Evolutionary conservation across 176 grass and related monocot species (phyloP).

Genomic region (Echinochloa phyllopogon): DNA sequence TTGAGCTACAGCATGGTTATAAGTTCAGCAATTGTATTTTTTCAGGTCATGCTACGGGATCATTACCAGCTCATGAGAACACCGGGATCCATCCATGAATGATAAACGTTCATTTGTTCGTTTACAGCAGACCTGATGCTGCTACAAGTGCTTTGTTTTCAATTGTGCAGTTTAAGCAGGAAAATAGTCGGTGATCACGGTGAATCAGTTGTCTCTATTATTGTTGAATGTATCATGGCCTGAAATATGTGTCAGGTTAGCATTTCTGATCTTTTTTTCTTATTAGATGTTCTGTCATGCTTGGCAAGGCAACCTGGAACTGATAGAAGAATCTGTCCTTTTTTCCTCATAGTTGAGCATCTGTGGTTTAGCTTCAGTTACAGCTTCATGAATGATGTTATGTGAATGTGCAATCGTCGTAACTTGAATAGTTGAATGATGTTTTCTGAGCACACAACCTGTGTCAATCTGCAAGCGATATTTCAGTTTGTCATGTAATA

Average conservation of each 20-base stretch:
- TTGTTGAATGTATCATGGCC: not conserved
- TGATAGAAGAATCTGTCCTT: not conserved
- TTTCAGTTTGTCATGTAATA: too few species aligned
- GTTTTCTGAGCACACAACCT: too few species aligned
- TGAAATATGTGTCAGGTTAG: not conserved
- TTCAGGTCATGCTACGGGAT: conserved; percentile 29
- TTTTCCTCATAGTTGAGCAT: not conserved
- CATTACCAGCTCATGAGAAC: not conserved
- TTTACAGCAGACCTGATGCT: not conserved
- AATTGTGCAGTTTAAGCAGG: not conserved
- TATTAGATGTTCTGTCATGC: not conserved
- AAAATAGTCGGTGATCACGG: not conserved
- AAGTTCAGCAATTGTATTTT: conserved; percentile 9
- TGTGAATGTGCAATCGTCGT: too few species aligned
- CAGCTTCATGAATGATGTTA: too few species aligned
- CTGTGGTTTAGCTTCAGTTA: too few species aligned
- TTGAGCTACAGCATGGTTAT: not conserved
- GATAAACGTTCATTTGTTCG: not conserved
- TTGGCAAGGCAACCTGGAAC: not conserved
- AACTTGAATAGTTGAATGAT: too few species aligned
- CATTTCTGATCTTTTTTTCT: not conserved
- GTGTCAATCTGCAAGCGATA: too few species aligned
- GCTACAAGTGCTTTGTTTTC: conserved; percentile 2
- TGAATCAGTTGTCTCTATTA: not conserved
- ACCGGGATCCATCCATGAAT: not conserved